phyloP scores from a whole-genome alignment of 768 basidiomycete genomes.

The Guyanaporus albipodus region DNA sequence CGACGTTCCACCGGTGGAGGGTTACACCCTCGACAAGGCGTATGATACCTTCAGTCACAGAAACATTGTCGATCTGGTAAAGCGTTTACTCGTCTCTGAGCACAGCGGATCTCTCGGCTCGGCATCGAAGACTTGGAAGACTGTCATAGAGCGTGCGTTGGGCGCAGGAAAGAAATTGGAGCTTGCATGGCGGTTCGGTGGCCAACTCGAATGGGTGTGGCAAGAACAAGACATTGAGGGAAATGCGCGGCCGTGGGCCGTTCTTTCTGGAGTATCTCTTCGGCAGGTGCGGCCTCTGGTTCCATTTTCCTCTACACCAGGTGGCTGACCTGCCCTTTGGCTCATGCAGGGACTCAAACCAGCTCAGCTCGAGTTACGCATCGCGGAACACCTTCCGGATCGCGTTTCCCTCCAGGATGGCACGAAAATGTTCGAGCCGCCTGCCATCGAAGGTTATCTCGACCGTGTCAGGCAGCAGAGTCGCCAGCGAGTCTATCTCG shows the following conservation, averaged over 20 bases:
- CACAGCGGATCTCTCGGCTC: conserved; percentile 7
- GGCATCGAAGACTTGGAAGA: conserved; percentile 50
- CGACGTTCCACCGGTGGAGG: conserved; percentile 53
- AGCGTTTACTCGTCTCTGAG: conserved; percentile 48
- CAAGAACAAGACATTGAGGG: conserved; percentile 64
- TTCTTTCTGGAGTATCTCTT: conserved; percentile 72
- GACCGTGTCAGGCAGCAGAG: conserved; percentile 60
- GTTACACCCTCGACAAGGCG: conserved; percentile 34
- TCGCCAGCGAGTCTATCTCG: conserved; percentile 63
- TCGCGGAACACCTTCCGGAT: conserved; percentile 64
- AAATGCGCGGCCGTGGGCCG: conserved; percentile 60
- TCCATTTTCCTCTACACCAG: background rate
- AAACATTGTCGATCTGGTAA: conserved; percentile 62
- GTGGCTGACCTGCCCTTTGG: conserved; percentile 8
- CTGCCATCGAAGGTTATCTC: conserved; percentile 82
- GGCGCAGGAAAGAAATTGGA: conserved; percentile 56
- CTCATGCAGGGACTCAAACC: conserved; percentile 34
- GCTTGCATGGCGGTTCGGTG: conserved; percentile 74
- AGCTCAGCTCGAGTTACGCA: conserved; percentile 68
- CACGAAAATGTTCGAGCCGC: conserved; percentile 63
- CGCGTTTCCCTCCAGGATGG: conserved; percentile 38
- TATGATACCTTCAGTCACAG: conserved; percentile 53
- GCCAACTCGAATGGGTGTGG: conserved; percentile 85
- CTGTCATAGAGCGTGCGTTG: conserved; percentile 51
- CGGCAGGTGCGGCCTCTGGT: conserved; percentile 49